Evolutionary conservation across 78 protist species (phyloP), one percentile per base, ranked within the genome.

Genomic region (Polysphondylium violaceum): DNA sequence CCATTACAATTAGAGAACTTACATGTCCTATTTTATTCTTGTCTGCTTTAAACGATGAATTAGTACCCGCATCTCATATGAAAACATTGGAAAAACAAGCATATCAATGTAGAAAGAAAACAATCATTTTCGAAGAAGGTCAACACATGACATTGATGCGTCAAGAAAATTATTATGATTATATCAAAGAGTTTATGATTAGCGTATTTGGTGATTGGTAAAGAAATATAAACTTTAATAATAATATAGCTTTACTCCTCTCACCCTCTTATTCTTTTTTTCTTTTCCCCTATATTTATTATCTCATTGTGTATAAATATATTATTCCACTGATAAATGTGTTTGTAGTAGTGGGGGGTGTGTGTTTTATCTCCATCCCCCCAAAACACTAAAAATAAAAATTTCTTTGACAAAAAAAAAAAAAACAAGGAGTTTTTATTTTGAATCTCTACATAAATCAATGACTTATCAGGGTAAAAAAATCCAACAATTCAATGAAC

Each of bases 41-140:
- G 23, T 83, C 90, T 14, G 90, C 77, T 6, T 53, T 69, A 40
- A 83, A 58, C 14, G 90, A 83, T 41, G 90, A 83, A 21, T 16
- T 83, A 0, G 90, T 83, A 51, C 90, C 90, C 38, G 29, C 76
- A 3, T n/a, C 73, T 25, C 90, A 83, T 41, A 83, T 83, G 90
- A 38, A 16, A 19, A 16, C 19, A 33, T n/a, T 83, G 16, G 85
- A 53, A 31, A 63, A 83, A 43, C 56, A 83, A 19, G 53, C 74
- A 3, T 27, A 35, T 9, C 40, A 58, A 17, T 35, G 36, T 2
- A 23, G 17, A n/a, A 83, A 38, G 36, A 83, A 67, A 50, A 83
- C 50, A 33, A 83, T 83, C 12, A 53, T 58, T 21, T 83, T 53
- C 41, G 90, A 83, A 31, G 35, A 63, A 40, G 90, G 90, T 50